Percentiles rank a stretch among this genome's conserved stretches.
Conservation (phyloP, 2,329 filamentous ascomycete genomes). For the Penicillium sp. region DNA sequence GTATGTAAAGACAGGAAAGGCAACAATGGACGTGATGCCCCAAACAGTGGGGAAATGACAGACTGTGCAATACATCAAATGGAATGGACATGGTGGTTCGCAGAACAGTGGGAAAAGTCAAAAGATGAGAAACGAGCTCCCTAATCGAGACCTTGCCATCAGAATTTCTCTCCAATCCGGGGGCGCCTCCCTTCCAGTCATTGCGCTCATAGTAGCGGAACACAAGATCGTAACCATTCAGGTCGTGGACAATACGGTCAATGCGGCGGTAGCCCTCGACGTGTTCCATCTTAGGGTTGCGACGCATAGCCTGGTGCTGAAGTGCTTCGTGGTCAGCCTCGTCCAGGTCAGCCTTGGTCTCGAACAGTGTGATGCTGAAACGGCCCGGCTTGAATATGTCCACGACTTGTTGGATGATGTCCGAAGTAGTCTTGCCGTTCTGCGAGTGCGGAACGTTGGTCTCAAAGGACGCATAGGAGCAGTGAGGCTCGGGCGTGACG, state of each 20-base stretch:
- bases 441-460: slow-evolving; percentile 92
- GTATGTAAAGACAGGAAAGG: slow-evolving; percentile 17
- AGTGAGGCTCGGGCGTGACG: slow-evolving; percentile 93
- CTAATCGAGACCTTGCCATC: slow-evolving; percentile 1
- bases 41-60: slow-evolving; percentile 3
- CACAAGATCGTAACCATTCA: slow-evolving; percentile 94
- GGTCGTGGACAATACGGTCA: slow-evolving; percentile 92
- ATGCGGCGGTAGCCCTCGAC: slow-evolving; percentile 83
- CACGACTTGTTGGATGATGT: slow-evolving; percentile 90
- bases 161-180: slow-evolving; percentile 53
- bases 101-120: slow-evolving; percentile 13
- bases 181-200: slow-evolving; percentile 65
- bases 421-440: slow-evolving; percentile 78
- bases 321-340: slow-evolving; percentile 34
- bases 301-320: slow-evolving; percentile 42
- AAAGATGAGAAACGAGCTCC: slow-evolving; percentile 6
- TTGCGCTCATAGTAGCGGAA: slow-evolving; percentile 95
- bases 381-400: slow-evolving; percentile 95
- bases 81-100: not conserved
- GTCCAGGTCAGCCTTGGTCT: slow-evolving; percentile 63
- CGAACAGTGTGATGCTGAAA: slow-evolving; percentile 94
- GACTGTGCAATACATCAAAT: not conserved
- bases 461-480: slow-evolving; percentile 96
- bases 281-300: slow-evolving; percentile 60
- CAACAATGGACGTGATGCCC: slow-evolving; percentile 2